Conservation (phyloP, 192 early-diverging fungal species). For the Jimgerdemannia lactiflua region DNA sequence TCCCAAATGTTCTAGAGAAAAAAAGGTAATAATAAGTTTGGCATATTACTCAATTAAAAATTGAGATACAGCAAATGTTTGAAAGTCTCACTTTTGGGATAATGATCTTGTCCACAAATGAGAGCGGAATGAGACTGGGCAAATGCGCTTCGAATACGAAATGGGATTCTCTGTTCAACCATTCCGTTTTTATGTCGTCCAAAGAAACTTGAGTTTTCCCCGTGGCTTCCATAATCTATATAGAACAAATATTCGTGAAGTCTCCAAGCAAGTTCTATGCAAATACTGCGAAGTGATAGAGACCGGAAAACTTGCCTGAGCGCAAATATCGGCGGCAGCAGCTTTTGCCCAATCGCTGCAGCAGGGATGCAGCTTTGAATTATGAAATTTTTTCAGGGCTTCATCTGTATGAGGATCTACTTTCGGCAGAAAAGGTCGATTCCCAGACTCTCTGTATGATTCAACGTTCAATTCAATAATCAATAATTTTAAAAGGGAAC, state of each 20-base stretch:
- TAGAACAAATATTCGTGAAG: no score
- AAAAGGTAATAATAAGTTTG: no score
- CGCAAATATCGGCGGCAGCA: background rate
- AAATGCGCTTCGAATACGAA: no score
- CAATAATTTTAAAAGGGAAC: no score
- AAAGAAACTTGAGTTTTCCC: background rate
- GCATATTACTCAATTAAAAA: background rate
- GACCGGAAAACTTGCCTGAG: background rate
- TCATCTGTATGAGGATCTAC: background rate
- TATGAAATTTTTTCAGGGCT: background rate
- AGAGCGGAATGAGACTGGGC: background rate
- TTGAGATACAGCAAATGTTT: background rate
- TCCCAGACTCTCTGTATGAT: background rate
- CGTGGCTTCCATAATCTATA: background rate
- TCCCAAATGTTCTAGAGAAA: background rate
- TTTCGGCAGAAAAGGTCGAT: background rate
- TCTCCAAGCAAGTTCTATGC: no score
- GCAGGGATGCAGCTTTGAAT: background rate
- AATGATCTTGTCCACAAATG: background rate
- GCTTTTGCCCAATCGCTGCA: background rate
- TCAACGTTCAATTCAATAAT: background rate
- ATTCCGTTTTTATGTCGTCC: background rate
- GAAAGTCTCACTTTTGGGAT: background rate
- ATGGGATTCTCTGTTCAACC: background rate
- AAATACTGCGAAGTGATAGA: no score